These are phyloP conservation scores for Podospora pseudocomata DNA, from an alignment of 495 filamentous ascomycete genomes.

Conservation along the genomic window DNA sequence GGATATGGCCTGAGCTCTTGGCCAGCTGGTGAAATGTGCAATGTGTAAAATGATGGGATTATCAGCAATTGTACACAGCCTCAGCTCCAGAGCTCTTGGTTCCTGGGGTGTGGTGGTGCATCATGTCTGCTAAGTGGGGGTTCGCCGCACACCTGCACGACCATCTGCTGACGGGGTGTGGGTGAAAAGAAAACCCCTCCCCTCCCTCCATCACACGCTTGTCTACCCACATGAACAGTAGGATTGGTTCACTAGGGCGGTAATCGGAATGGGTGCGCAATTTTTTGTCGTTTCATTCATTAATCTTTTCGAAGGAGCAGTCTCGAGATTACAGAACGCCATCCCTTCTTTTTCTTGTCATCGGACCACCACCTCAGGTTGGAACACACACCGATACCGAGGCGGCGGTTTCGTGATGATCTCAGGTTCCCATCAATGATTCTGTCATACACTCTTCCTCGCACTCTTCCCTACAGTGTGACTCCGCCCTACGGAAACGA, in stretches of 20 bases:
- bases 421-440: not conserved
- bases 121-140: slow-evolving; percentile 6
- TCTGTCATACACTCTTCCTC: not conserved
- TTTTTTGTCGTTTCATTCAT: slow-evolving; percentile 3
- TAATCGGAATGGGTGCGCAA: not conserved
- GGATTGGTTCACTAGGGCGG: slow-evolving; percentile 3
- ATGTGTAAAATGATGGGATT: slow-evolving; percentile 14
- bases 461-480: not conserved
- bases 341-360: not conserved
- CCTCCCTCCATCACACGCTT: too few species aligned
- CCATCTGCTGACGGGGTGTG: slow-evolving; percentile 6
- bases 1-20: slow-evolving; percentile 1
- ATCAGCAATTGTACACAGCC: slow-evolving; percentile 2
- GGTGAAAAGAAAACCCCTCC: not conserved
- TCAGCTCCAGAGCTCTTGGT: not conserved
- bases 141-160: slow-evolving; percentile 7
- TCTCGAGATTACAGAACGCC: not conserved
- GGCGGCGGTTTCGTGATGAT: not conserved
- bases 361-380: not conserved
- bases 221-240: not conserved
- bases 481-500: slow-evolving; percentile 4
- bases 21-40: not conserved
- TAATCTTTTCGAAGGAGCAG: not conserved
- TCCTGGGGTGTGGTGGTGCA: not conserved
- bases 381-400: not conserved